A percentile compares a stretch with the other conserved stretches of the same genome.
Evolutionary conservation across 1,139 yeast species (phyloP).

Genomic region (Diutina sp.): DNA sequence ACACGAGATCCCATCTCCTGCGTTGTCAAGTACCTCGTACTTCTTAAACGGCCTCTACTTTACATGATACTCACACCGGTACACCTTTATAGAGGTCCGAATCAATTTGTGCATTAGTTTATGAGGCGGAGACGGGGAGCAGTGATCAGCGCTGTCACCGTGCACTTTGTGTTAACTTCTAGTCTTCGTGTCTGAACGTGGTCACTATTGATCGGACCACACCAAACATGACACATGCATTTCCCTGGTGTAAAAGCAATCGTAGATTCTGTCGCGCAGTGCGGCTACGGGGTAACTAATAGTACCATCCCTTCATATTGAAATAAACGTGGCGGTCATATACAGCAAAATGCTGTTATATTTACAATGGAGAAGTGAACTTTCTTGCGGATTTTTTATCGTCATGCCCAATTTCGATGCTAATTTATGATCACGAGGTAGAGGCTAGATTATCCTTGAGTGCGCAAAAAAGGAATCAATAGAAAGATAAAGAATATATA

Average conservation of each 20-base stretch:
- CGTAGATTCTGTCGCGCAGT: background rate
- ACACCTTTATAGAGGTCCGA: background rate
- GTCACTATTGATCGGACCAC: too few relatives aligned
- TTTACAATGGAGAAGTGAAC: too few relatives aligned
- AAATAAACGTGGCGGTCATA: too few relatives aligned
- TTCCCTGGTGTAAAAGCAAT: background rate
- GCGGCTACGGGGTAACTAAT: background rate
- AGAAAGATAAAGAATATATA: too few relatives aligned
- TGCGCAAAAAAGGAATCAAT: too few relatives aligned
- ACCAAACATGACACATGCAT: background rate
- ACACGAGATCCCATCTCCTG: background rate
- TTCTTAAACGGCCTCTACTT: background rate
- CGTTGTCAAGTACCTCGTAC: background rate
- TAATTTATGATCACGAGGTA: too few relatives aligned
- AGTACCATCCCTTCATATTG: too few relatives aligned
- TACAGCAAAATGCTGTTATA: too few relatives aligned
- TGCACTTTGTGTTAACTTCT: background rate
- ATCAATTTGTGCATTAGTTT: background rate
- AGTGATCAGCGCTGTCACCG: background rate
- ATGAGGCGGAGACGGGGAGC: background rate
- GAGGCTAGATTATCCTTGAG: too few relatives aligned
- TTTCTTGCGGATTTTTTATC: too few relatives aligned
- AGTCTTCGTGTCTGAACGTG: too few relatives aligned
- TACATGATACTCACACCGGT: background rate
- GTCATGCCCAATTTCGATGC: too few relatives aligned